Conservation (phyloP, 768 basidiomycete genomes). For the Trametes cinnabarina region DNA sequence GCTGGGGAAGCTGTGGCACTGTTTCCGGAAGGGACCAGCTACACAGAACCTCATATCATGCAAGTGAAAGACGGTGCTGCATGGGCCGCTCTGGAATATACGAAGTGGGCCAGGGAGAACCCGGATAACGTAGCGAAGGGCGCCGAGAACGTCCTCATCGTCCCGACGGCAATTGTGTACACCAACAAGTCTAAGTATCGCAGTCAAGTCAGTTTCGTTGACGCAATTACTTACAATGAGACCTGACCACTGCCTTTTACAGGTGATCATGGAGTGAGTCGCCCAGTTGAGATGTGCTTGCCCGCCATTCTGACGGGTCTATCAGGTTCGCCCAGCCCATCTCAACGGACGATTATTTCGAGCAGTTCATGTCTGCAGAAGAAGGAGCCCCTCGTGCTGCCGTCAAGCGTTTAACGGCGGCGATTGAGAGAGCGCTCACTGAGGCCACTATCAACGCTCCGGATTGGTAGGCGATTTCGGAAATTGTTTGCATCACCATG, state of each 20-base stretch:
- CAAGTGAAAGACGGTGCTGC: conserved; percentile 92
- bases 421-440: conserved; percentile 67
- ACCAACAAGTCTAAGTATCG: conserved; percentile 96
- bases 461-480: conserved; percentile 71
- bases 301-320: neutral
- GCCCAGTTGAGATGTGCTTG: neutral
- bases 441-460: conserved; percentile 87
- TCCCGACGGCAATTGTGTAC: conserved; percentile 90
- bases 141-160: conserved; percentile 54
- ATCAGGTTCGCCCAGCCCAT: conserved; percentile 83
- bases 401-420: conserved; percentile 81
- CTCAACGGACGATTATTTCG: conserved; percentile 65
- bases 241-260: conserved; percentile 1
- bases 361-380: conserved; percentile 68
- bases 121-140: conserved; percentile 38
- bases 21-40: conserved; percentile 92
- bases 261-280: conserved; percentile 77
- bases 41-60: conserved; percentile 92
- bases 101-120: conserved; percentile 68
- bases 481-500: neutral
- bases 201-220: conserved; percentile 61
- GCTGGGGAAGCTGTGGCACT: conserved; percentile 84
- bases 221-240: conserved; percentile 1
- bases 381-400: conserved; percentile 73
- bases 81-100: conserved; percentile 93